phyloP scores from a whole-genome alignment of 306 rosid genomes.

The Cicer pinnatifidum region DNA sequence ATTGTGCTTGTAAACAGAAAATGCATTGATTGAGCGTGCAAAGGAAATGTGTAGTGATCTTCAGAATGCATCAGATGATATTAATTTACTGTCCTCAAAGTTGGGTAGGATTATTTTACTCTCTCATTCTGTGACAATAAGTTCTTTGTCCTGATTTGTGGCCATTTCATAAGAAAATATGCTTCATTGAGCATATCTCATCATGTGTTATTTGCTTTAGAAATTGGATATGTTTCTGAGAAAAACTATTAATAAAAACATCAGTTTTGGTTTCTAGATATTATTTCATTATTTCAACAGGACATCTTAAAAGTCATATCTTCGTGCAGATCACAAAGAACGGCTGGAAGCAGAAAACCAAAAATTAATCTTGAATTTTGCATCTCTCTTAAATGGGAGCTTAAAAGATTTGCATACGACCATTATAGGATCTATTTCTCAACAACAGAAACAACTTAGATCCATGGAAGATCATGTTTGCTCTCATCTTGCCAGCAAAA shows the following conservation, averaged over 20 bases:
- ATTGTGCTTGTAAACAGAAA: slow-evolving; percentile 57
- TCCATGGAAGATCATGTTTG: slow-evolving; percentile 74
- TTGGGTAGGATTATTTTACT: slow-evolving; percentile 61
- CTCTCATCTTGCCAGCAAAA: slow-evolving; percentile 68
- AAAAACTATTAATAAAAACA: neutral
- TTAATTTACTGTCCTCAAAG: slow-evolving; percentile 60
- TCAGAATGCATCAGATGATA: slow-evolving; percentile 75
- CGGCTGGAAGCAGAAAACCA: slow-evolving; percentile 74
- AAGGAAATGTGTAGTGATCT: slow-evolving; percentile 73
- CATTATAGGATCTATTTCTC: slow-evolving; percentile 72
- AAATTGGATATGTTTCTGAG: neutral
- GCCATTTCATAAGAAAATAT: slow-evolving; percentile 14
- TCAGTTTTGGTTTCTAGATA: neutral
- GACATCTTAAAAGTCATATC: neutral
- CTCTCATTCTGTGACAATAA: slow-evolving; percentile 2
- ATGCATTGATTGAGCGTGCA: slow-evolving; percentile 72
- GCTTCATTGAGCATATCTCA: slow-evolving; percentile 8
- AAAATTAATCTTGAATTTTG: slow-evolving; percentile 63
- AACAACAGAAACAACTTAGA: slow-evolving; percentile 74
- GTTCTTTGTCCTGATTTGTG: slow-evolving; percentile 1
- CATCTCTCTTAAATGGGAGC: slow-evolving; percentile 69
- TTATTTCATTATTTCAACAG: slow-evolving; percentile 7
- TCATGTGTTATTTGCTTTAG: neutral
- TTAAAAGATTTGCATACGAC: slow-evolving; percentile 69
- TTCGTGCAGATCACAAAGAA: slow-evolving; percentile 68